A percentile compares a stretch with the other conserved stretches of the same genome.
These are phyloP conservation scores for Leccinum subtestaceum DNA, from an alignment of 768 basidiomycete genomes.

Conservation along the genomic window DNA sequence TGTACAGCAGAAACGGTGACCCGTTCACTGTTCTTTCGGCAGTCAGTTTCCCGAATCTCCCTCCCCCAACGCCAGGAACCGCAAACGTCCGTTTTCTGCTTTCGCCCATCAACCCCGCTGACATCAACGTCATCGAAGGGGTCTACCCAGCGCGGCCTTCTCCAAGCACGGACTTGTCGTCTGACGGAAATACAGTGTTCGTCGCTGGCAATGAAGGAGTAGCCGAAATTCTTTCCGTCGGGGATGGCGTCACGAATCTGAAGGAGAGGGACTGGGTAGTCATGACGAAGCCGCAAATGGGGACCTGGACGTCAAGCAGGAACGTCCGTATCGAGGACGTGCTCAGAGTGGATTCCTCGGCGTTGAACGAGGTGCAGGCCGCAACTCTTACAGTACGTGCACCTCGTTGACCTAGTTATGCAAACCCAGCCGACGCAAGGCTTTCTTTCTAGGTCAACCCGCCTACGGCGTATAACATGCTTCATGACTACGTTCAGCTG, in stretches of 20 bases:
- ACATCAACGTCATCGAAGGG: conserved; percentile 78
- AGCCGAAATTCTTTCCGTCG: conserved; percentile 61
- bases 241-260: conserved; percentile 48
- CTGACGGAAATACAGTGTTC: conserved; percentile 40
- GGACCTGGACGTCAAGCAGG: conserved; percentile 67
- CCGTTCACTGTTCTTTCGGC: conserved; percentile 59
- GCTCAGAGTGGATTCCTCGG: conserved; percentile 51
- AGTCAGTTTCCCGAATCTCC: conserved; percentile 49
- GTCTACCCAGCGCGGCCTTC: conserved; percentile 71
- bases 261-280: conserved; percentile 70
- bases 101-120: conserved; percentile 79
- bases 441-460: conserved; percentile 62
- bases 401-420: neutral
- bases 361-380: conserved; percentile 59
- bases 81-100: conserved; percentile 67
- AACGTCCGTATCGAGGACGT: conserved; percentile 57
- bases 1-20: conserved; percentile 60
- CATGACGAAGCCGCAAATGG: conserved; percentile 63
- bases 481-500: conserved; percentile 64
- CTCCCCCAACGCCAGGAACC: conserved; percentile 52
- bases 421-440: neutral
- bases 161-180: conserved; percentile 35
- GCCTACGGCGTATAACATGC: conserved; percentile 80
- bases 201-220: conserved; percentile 79
- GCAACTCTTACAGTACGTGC: conserved; percentile 68